phyloP scores from a whole-genome alignment of 257 asterid species.

The Parsonsia alboflavescens region DNA sequence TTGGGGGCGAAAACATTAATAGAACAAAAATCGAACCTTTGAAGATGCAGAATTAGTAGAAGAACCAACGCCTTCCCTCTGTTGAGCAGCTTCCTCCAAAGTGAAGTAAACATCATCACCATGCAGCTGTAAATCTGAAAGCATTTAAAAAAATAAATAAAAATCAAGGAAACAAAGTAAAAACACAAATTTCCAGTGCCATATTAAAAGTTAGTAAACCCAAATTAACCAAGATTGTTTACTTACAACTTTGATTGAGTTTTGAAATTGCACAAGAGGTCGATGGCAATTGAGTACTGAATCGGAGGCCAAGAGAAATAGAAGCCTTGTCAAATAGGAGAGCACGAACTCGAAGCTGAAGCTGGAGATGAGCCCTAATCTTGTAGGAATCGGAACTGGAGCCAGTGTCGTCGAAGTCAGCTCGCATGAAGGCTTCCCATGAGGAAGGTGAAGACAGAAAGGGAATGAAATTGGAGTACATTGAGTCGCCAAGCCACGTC shows the following conservation, averaged over 20 bases:
- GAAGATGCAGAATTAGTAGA: slow-evolving; percentile 41
- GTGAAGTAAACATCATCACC: slow-evolving; percentile 94
- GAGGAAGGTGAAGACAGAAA: slow-evolving; percentile 63
- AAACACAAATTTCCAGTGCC: not conserved
- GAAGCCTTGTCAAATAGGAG: slow-evolving; percentile 87
- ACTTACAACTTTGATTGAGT: slow-evolving; percentile 74
- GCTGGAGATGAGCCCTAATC: slow-evolving; percentile 62
- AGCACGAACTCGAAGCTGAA: slow-evolving; percentile 92
- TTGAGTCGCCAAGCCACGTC: slow-evolving; percentile 80
- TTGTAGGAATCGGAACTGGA: slow-evolving; percentile 54
- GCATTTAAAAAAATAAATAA: no score
- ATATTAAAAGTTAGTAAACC: not conserved
- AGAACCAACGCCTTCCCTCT: slow-evolving; percentile 37
- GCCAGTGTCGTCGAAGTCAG: slow-evolving; percentile 60
- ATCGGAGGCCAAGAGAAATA: slow-evolving; percentile 40
- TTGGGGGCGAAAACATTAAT: not conserved
- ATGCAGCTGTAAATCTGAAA: slow-evolving; percentile 82
- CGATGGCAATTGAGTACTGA: slow-evolving; percentile 27
- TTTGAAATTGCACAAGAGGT: slow-evolving; percentile 36
- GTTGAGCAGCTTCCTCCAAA: slow-evolving; percentile 56
- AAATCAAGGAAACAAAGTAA: not conserved
- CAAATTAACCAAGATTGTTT: not conserved
- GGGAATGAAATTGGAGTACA: slow-evolving; percentile 57
- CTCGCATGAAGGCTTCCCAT: slow-evolving; percentile 84
- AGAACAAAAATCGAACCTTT: slow-evolving; percentile 40